Evolutionary conservation across 1,284 basidiomycete genomes (phyloP), one percentile per base, ranked within the genome.

Genomic region (Tylopilus orsonianus): DNA sequence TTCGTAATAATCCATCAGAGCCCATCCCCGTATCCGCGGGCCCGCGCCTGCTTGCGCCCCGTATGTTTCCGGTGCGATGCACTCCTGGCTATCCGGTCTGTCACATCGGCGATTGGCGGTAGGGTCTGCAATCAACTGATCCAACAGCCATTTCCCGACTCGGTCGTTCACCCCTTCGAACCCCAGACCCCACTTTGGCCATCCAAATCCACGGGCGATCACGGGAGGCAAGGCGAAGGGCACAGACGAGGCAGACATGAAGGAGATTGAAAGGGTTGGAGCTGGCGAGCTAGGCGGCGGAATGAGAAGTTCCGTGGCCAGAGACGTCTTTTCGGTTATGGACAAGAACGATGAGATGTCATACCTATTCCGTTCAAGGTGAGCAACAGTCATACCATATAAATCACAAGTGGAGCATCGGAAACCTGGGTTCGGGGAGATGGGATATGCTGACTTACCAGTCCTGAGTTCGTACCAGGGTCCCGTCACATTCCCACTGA

Each of bases 141-240:
- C 72, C 37, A 92, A 61, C n/a, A 93, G 58, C 85, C 88, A 93
- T 48, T 69, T 70, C 1, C 77, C 81, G 1, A 92, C 67, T 19
- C 85, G 75, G n/a, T 73, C 73, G 61, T 96, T 95, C 37, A 93
- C 83, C 3, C 93, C 92, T 60, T 90, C 83, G 19, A 93, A 71
- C 3, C 92, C 92, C 8, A 93, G 60, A 6, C 83, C 82, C 67
- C 76, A 73, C 19, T 73, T 70, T 0, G 90, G 88, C 79, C 81
- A 91, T 20, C 91, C 90, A 56, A 91, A 81, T 1, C 92, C 93
- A 55, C 79, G 80, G 13, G 92, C 90, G 34, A 93, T 72, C 8
- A 76, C 70, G 8, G 84, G 80, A 9, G 90, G 90, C 19, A 86
- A 69, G 0, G 90, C 87, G 19, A 92, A 71, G 2, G 90, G 91